A percentile compares a stretch with the other conserved stretches of the same genome.
Evolutionary conservation across 1,284 basidiomycete species (phyloP).

Genomic region (Ustilago shanxiensis): DNA sequence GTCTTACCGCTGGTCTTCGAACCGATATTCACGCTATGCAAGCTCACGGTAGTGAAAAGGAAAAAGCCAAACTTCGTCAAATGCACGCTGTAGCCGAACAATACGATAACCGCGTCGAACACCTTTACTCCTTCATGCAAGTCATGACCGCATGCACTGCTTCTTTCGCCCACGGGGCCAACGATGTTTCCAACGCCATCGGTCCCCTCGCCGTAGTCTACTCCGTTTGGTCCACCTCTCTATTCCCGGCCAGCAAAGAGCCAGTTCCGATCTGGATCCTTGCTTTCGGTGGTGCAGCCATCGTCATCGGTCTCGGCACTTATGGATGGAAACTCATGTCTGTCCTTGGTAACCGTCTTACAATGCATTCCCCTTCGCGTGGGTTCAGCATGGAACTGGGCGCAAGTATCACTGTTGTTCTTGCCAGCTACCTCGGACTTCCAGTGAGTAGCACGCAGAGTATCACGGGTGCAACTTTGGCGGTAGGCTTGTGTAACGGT

Average conservation of each 20-base stretch:
- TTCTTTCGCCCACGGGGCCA: conserved; percentile 55
- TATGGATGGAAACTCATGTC: conserved; percentile 53
- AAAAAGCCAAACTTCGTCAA: conserved; percentile 35
- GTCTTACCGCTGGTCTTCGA: conserved; percentile 34
- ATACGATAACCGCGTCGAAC: conserved; percentile 55
- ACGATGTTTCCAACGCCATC: conserved; percentile 54
- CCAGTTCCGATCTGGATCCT: conserved; percentile 50
- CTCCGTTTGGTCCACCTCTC: conserved; percentile 35
- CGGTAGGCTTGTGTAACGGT: conserved; percentile 42
- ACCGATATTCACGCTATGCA: conserved; percentile 53
- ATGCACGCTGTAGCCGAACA: conserved; percentile 45
- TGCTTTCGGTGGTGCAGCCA: conserved; percentile 37
- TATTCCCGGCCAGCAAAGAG: conserved; percentile 24
- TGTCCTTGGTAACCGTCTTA: conserved; percentile 54
- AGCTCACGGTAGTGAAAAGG: conserved; percentile 26
- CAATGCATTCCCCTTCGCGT: conserved; percentile 50
- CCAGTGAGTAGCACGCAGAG: conserved; percentile 50
- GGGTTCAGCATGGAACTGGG: conserved; percentile 57
- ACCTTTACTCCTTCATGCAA: conserved; percentile 54
- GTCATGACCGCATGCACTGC: conserved; percentile 53
- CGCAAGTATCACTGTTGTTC: conserved; percentile 43
- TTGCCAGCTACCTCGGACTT: conserved; percentile 32
- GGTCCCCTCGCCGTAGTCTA: conserved; percentile 53
- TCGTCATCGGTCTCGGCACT: conserved; percentile 48
- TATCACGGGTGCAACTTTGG: conserved; percentile 51